Percentiles rank a stretch among this genome's conserved stretches.
These are phyloP conservation scores for Aspergillus baeticus DNA, from an alignment of 495 filamentous ascomycete genomes.

Conservation along the genomic window DNA sequence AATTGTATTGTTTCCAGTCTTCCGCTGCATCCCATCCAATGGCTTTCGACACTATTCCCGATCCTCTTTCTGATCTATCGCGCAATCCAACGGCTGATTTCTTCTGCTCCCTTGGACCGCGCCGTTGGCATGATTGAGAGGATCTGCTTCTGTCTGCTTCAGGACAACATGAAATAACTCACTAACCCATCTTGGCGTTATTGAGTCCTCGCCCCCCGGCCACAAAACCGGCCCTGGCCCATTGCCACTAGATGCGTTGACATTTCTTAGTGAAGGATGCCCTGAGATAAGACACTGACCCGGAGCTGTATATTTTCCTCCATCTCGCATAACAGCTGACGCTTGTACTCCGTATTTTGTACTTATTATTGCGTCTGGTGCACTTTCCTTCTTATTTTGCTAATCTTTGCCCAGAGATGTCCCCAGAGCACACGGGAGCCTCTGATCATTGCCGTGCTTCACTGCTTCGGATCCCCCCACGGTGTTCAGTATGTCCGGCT, in stretches of 20 bases:
- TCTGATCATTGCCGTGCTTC: not conserved
- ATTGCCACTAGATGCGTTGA: constrained; percentile 21
- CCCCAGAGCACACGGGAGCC: not conserved
- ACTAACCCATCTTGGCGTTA: not conserved
- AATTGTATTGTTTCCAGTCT: constrained; percentile 1
- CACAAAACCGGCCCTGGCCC: not conserved
- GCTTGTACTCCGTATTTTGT: constrained; percentile 8
- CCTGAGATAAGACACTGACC: constrained; percentile 32
- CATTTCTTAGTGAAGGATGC: constrained; percentile 20
- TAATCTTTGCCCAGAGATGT: constrained; percentile 13
- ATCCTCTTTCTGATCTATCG: constrained; percentile 2
- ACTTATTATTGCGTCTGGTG: constrained; percentile 1
- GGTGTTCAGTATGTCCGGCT: constrained; percentile 25
- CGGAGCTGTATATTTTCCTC: constrained; percentile 3
- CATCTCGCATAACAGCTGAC: not conserved
- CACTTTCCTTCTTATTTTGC: not conserved
- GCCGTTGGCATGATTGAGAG: not conserved
- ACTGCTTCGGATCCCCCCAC: not conserved
- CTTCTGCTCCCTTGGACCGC: not conserved
- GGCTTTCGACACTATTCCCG: not conserved
- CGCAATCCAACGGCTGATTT: not conserved
- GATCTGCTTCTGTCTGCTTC: not conserved
- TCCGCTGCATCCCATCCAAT: not conserved
- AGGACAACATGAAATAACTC: constrained; percentile 1
- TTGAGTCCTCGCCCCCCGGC: not conserved